These are phyloP conservation scores for Noccaea bulbosa DNA, from an alignment of 345 rosid genomes.

Conservation along the genomic window DNA sequence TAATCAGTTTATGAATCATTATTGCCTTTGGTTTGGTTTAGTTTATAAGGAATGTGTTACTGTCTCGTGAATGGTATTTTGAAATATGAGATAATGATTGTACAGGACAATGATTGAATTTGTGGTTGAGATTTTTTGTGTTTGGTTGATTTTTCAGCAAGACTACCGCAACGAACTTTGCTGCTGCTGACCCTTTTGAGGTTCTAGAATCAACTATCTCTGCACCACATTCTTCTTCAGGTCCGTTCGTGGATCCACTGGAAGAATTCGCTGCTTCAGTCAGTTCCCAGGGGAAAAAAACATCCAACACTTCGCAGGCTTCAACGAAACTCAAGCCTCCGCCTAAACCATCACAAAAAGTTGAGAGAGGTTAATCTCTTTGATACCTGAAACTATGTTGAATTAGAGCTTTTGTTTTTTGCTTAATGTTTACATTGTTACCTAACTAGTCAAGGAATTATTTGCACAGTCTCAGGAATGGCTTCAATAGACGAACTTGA, in stretches of 20 bases:
- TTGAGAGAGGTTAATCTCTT: conserved; percentile 54
- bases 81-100: neutral
- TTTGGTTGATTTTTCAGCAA: conserved; percentile 34
- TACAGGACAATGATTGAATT: neutral
- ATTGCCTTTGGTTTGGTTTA: neutral
- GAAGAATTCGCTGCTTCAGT: conserved; percentile 57
- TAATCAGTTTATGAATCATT: neutral
- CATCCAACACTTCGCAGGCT: conserved; percentile 42
- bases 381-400: conserved; percentile 24
- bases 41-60: neutral
- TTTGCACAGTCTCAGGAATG: conserved; percentile 51
- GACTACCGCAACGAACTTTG: conserved; percentile 45
- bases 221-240: conserved; percentile 46
- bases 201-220: conserved; percentile 63
- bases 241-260: conserved; percentile 53
- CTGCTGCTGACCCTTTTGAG: conserved; percentile 63
- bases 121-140: conserved; percentile 9
- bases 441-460: conserved; percentile 34
- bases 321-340: conserved; percentile 62
- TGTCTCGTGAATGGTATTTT: conserved; percentile 2
- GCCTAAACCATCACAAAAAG: conserved; percentile 68
- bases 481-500: conserved; percentile 80
- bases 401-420: conserved; percentile 5
- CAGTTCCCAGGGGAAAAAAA: conserved; percentile 46
- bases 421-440: conserved; percentile 9